phyloP scores from a whole-genome alignment of 345 rosid species.

The Aurinia saxatilis region DNA sequence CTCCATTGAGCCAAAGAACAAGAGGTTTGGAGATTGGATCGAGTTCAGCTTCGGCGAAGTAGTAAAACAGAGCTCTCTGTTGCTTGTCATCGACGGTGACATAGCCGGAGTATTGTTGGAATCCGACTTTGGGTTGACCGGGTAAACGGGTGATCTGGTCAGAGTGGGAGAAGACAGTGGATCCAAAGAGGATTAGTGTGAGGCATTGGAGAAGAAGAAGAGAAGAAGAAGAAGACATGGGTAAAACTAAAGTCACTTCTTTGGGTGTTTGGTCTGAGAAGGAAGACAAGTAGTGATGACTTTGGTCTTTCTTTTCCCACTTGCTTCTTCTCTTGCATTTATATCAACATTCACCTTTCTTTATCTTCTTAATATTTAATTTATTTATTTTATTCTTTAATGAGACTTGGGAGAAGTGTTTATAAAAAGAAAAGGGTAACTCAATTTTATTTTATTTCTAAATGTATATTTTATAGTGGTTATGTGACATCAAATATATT shows the following conservation, averaged over 20 bases:
- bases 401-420: no score
- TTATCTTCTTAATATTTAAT: background rate
- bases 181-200: slow-evolving; percentile 32
- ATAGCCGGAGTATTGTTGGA: slow-evolving; percentile 82
- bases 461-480: no score
- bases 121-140: slow-evolving; percentile 77
- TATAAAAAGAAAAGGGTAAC: no score
- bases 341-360: slow-evolving; percentile 17
- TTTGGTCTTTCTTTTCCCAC: slow-evolving; percentile 22
- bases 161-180: slow-evolving; percentile 25
- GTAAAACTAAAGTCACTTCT: slow-evolving; percentile 1
- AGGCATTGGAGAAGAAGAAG: slow-evolving; percentile 24
- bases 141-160: slow-evolving; percentile 59
- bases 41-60: slow-evolving; percentile 83
- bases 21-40: slow-evolving; percentile 78
- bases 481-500: no score
- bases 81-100: slow-evolving; percentile 64
- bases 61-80: slow-evolving; percentile 84
- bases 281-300: slow-evolving; percentile 27
- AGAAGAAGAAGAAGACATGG: slow-evolving; percentile 23
- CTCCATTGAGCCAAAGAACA: slow-evolving; percentile 99
- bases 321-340: slow-evolving; percentile 15
- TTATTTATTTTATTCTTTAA: background rate
- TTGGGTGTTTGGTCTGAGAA: slow-evolving; percentile 9
- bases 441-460: no score